Evolutionary conservation across 225 moss, liverwort and hornwort species (phyloP), one percentile per base, ranked within the genome.

Genomic region (Thuidium tamariscinum): DNA sequence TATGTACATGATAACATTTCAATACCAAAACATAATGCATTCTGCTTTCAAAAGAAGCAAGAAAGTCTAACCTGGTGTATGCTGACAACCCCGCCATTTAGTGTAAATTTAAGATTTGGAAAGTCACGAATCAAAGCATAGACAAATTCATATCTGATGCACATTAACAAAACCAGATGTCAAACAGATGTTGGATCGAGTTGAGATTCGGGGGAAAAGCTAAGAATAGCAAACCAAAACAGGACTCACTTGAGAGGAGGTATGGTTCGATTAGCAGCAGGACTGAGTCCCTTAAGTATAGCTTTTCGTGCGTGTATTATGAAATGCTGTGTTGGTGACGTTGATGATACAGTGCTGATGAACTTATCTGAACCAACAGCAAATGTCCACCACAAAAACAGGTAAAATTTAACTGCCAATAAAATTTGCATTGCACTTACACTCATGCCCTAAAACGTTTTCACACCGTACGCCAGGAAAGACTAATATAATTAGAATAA

Each of bases 271-370:
- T 99, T 99, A 83, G 96, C 95, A 79, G 95, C 92, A 67, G 97
- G 99, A 90, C 93, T 99, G 71, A 99, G 84, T 84, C 99, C 99
- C 89, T 97, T 99, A 80, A 99, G 90, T 83, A 97, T 88, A 54
- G 99, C 99, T 94, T 99, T 99, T 72, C 96, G 96, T 60, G 99
- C 94, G 83, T 99, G 99, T 88, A 99, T 95, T 49, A 99, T 90
- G 86, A 99, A 99, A 85, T 96, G 95, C 76, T 92, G 81, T 22
- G 97, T 93, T 80, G 96, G 97, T 83, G 99, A 99, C 82, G 90
- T 93, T 82, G 96, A 93, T 73, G 99, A 95, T 55, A 99, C 99
- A 51, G 93, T 96, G 70, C 89, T 90, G 55, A 99, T 77, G 84
- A 99, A 99, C 57, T 92, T 92, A 88, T 95, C 99, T 99, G 91